phyloP scores from a whole-genome alignment of 495 filamentous ascomycete genomes.

The Penicillium subrubescens region DNA sequence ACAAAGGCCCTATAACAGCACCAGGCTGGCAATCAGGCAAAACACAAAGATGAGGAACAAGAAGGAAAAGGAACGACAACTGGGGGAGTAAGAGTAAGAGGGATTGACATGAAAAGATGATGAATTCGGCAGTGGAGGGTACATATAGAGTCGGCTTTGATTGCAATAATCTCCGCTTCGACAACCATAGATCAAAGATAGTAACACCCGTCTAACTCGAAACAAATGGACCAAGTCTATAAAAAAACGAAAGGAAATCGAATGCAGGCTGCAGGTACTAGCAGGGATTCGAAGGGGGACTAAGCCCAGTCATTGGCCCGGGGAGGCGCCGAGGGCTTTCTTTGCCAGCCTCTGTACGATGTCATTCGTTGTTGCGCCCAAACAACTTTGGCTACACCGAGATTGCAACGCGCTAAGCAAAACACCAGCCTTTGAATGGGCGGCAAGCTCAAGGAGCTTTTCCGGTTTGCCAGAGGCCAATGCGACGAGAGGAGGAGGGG shows the following conservation, averaged over 20 bases:
- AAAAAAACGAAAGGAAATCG: constrained; percentile 19
- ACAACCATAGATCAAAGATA: constrained; percentile 26
- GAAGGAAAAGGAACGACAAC: constrained; percentile 20
- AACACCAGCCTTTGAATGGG: constrained; percentile 25
- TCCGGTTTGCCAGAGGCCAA: constrained; percentile 2
- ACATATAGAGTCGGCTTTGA: constrained; percentile 27
- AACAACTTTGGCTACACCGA: constrained; percentile 27
- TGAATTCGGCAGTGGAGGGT: constrained; percentile 18
- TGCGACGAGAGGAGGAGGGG: not conserved
- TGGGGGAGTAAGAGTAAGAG: not conserved
- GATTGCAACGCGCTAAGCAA: constrained; percentile 33
- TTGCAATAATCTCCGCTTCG: constrained; percentile 11
- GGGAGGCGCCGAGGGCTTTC: constrained; percentile 22
- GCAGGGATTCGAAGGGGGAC: constrained; percentile 22
- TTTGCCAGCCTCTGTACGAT: constrained; percentile 17
- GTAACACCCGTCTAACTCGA: constrained; percentile 30
- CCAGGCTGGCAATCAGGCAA: constrained; percentile 14
- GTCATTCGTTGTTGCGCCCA: constrained; percentile 20
- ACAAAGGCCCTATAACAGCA: constrained; percentile 19
- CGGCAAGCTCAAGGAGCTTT: constrained; percentile 14
- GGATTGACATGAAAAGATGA: constrained; percentile 14
- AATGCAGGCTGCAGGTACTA: constrained; percentile 35
- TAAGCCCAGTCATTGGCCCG: constrained; percentile 21
- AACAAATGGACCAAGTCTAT: constrained; percentile 25
- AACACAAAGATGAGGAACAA: constrained; percentile 3